A percentile compares a stretch with the other conserved stretches of the same genome.
Conservation (phyloP, 2,329 filamentous ascomycete species). For the Coniochaeta hoffmannii region DNA sequence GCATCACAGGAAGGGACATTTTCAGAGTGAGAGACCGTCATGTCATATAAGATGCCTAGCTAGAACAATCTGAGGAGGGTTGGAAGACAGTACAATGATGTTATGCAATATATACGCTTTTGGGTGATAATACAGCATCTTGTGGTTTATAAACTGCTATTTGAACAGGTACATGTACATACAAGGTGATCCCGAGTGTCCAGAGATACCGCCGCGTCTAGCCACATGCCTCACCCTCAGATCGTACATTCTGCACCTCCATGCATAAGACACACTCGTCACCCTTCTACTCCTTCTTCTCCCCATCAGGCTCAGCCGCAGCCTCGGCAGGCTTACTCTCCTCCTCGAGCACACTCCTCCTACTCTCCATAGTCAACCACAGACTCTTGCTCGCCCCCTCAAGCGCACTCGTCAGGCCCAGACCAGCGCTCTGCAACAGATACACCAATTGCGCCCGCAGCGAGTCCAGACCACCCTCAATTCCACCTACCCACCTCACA, state of each 20-base stretch:
- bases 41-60: no score
- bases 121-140: background rate
- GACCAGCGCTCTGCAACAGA: slow-evolving; percentile 73
- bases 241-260: slow-evolving; percentile 8
- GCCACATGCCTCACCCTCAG: background rate
- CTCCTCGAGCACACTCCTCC: slow-evolving; percentile 75
- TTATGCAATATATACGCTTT: no score
- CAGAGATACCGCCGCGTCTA: background rate
- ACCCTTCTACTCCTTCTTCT: slow-evolving; percentile 16
- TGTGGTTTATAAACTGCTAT: background rate
- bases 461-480: slow-evolving; percentile 73
- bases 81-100: no score
- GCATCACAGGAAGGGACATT: no score
- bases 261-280: background rate
- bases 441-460: slow-evolving; percentile 74
- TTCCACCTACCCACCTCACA: slow-evolving; percentile 58
- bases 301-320: slow-evolving; percentile 13
- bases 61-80: no score
- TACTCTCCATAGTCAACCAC: slow-evolving; percentile 81
- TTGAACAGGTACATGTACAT: background rate
- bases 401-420: slow-evolving; percentile 68
- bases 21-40: no score
- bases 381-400: slow-evolving; percentile 74
- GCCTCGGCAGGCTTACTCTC: slow-evolving; percentile 35
- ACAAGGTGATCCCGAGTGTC: background rate